phyloP scores from a whole-genome alignment of 352 stramenopile genomes.

The Phytopythium kandeliae region DNA sequence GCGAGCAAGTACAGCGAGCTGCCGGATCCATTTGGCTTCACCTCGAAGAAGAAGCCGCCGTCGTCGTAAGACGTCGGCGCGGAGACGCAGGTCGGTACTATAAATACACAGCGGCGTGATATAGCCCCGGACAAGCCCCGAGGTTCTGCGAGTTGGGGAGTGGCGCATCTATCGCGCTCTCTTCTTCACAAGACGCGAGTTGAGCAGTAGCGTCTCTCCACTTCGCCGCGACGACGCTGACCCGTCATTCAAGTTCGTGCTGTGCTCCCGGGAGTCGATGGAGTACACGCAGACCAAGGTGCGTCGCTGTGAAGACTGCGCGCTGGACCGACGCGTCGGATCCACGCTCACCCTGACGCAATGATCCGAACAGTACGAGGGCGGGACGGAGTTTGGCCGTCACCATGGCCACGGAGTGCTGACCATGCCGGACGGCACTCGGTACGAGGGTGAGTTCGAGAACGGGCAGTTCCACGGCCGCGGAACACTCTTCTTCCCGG shows the following conservation, averaged over 20 bases:
- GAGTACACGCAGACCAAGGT: constrained; percentile 8
- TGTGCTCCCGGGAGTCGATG: background rate
- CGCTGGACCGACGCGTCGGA: background rate
- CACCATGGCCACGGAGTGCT: constrained; percentile 54
- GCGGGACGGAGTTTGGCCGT: constrained; percentile 46
- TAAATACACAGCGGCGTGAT: background rate
- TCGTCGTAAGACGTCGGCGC: background rate
- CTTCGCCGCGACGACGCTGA: background rate
- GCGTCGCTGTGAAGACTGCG: background rate
- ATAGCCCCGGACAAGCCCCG: too few species aligned
- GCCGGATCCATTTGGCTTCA: constrained; percentile 65
- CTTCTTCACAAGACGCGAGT: too few species aligned
- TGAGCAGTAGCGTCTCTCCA: too few species aligned
- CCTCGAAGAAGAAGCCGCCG: constrained; percentile 31
- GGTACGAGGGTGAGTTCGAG: constrained; percentile 77
- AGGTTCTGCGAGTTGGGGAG: too few species aligned
- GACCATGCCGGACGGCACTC: constrained; percentile 49
- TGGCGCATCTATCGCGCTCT: too few species aligned
- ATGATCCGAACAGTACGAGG: constrained; percentile 44
- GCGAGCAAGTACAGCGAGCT: constrained; percentile 45
- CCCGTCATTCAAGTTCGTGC: background rate
- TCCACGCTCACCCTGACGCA: too few species aligned
- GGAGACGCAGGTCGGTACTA: background rate
- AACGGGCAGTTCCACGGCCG: constrained; percentile 78
- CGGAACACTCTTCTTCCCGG: constrained; percentile 61